phyloP scores from a whole-genome alignment of 305 asterid species.

The Withania somnifera region DNA sequence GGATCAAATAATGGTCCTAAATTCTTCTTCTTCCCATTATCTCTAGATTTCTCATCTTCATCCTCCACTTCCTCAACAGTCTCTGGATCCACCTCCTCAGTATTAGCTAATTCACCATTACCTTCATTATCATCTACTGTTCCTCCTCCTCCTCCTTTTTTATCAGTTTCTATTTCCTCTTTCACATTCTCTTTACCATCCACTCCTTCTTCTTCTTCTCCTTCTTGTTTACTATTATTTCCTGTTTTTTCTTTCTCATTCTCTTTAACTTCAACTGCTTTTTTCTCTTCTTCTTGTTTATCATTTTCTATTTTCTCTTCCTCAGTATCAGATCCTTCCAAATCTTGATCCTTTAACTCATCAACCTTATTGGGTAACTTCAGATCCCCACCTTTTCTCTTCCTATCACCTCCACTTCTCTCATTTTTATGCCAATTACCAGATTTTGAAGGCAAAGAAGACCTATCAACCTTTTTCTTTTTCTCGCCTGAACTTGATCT shows the following conservation, averaged over 20 bases:
- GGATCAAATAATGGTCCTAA: slow-evolving; percentile 71
- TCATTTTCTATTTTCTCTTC: slow-evolving; percentile 14
- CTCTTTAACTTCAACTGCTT: slow-evolving; percentile 26
- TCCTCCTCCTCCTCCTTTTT: slow-evolving; percentile 17
- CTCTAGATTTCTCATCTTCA: slow-evolving; percentile 11
- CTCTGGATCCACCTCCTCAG: slow-evolving; percentile 40
- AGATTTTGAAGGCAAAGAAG: slow-evolving; percentile 26
- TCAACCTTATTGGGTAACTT: slow-evolving; percentile 20
- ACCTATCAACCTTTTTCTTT: slow-evolving; percentile 28
- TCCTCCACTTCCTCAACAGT: slow-evolving; percentile 34
- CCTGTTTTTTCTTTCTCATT: slow-evolving; percentile 13
- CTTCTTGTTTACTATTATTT: slow-evolving; percentile 4
- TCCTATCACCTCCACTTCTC: not conserved
- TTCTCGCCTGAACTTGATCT: slow-evolving; percentile 22
- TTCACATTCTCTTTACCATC: slow-evolving; percentile 25
- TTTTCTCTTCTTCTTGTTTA: slow-evolving; percentile 21
- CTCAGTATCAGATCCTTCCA: slow-evolving; percentile 44
- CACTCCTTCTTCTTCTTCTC: slow-evolving; percentile 30
- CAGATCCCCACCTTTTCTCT: slow-evolving; percentile 14
- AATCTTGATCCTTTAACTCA: slow-evolving; percentile 25
- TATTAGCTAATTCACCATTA: slow-evolving; percentile 30
- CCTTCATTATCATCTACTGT: slow-evolving; percentile 29
- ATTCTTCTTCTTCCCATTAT: slow-evolving; percentile 28
- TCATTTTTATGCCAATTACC: not conserved
- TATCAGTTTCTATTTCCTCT: slow-evolving; percentile 24